A percentile compares a stretch with the other conserved stretches of the same genome.
phyloP scores from a whole-genome alignment of 1,284 basidiomycete species.

The Heterobasidion occidentale region DNA sequence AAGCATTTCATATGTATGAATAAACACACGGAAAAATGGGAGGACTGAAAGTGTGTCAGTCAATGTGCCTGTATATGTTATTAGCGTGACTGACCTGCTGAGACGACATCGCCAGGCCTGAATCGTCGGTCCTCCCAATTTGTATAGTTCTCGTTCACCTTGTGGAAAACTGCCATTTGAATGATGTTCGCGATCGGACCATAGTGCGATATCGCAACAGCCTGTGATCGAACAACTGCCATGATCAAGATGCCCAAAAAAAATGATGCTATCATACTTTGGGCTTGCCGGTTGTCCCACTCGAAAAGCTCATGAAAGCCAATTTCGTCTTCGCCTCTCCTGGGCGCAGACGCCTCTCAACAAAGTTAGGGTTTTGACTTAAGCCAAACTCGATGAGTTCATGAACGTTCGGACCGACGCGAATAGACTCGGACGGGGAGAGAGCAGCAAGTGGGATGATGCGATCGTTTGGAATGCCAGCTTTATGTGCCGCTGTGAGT shows the following conservation, averaged over 20 bases:
- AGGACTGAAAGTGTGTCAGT: conserved; percentile 15
- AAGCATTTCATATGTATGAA: background rate
- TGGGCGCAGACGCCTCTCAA: conserved; percentile 39
- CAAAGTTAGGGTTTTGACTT: conserved; percentile 32
- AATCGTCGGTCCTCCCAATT: conserved; percentile 24
- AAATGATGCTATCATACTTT: conserved; percentile 31
- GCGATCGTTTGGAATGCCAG: conserved; percentile 43
- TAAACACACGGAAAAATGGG: conserved; percentile 26
- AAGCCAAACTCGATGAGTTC: conserved; percentile 48
- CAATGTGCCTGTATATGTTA: background rate
- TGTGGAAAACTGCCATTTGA: conserved; percentile 43
- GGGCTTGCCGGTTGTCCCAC: conserved; percentile 76
- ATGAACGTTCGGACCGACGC: conserved; percentile 32
- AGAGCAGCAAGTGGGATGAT: conserved; percentile 45
- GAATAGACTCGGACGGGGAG: background rate
- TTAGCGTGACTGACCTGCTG: conserved; percentile 29
- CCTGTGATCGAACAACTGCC: conserved; percentile 27
- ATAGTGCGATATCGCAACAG: conserved; percentile 65
- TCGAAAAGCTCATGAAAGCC: conserved; percentile 74
- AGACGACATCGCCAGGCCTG: conserved; percentile 47
- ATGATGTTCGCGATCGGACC: conserved; percentile 57
- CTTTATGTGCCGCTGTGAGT: conserved; percentile 41
- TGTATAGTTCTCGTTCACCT: conserved; percentile 29
- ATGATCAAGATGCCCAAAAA: conserved; percentile 19
- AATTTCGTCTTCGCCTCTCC: conserved; percentile 64